Conservation (phyloP, 208 protist genomes). For the Acanthamoeba lenticulata region DNA sequence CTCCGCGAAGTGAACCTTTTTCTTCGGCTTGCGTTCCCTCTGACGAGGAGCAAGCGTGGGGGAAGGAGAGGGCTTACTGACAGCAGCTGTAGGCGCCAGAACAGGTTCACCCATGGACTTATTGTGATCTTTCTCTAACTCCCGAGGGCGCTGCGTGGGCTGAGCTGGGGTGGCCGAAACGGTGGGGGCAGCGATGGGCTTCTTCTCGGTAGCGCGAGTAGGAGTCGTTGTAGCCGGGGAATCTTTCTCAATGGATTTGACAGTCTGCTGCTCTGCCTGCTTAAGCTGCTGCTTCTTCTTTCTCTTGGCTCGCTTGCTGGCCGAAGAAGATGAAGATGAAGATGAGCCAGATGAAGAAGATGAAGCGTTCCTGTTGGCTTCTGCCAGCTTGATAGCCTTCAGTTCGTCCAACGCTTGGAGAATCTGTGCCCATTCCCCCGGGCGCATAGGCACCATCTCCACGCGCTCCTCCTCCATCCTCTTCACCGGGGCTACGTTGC, state of each 20-base stretch:
- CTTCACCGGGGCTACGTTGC: background rate
- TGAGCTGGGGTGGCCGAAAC: background rate
- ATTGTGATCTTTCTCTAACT: background rate
- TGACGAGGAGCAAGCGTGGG: background rate
- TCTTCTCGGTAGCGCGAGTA: background rate
- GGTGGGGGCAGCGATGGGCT: background rate
- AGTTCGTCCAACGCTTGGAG: background rate
- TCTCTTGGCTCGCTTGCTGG: background rate
- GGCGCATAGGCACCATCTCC: background rate
- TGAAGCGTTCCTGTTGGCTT: background rate
- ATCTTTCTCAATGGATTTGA: too few species aligned
- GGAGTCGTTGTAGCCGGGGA: background rate
- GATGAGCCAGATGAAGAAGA: background rate
- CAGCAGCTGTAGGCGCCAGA: too few species aligned
- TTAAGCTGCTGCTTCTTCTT: constrained; percentile 9
- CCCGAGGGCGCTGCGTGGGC: background rate
- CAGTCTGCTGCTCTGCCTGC: background rate
- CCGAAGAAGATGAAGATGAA: background rate
- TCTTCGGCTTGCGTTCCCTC: background rate
- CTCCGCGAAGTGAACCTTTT: background rate
- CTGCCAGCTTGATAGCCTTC: background rate
- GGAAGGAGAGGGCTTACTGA: background rate
- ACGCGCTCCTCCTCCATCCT: background rate
- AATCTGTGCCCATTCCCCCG: background rate
- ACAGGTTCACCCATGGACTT: background rate